These are phyloP conservation scores for Auricularia heimuer DNA, from an alignment of 768 basidiomycete genomes.

Conservation along the genomic window DNA sequence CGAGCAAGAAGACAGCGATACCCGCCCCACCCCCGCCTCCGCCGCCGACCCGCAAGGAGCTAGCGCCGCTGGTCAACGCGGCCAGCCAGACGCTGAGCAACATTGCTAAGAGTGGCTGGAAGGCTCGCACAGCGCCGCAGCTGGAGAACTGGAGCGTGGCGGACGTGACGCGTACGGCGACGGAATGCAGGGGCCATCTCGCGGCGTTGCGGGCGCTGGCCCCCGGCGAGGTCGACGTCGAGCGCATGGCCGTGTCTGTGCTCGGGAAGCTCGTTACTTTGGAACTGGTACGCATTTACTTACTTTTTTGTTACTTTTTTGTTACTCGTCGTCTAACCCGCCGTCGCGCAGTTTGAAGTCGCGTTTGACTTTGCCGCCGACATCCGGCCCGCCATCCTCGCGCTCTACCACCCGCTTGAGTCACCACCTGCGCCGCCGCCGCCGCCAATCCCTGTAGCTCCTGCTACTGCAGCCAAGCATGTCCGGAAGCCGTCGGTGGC, in stretches of 20 bases:
- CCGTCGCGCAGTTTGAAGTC: constrained; percentile 36
- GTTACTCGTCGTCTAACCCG: neutral
- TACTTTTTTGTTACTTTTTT: constrained; percentile 1
- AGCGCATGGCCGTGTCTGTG: constrained; percentile 61
- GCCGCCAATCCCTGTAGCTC: neutral
- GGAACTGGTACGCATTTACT: constrained; percentile 50
- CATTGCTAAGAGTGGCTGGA: constrained; percentile 53
- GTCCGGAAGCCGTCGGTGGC: neutral
- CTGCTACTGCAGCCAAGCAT: neutral
- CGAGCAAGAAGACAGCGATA: constrained; percentile 8
- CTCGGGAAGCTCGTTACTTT: constrained; percentile 56
- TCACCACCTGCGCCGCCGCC: neutral
- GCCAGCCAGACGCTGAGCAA: constrained; percentile 48
- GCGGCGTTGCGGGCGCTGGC: constrained; percentile 34
- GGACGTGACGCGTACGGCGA: neutral
- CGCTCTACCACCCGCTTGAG: constrained; percentile 10
- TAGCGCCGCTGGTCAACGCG: constrained; percentile 32
- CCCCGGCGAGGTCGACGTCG: constrained; percentile 50
- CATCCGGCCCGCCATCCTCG: constrained; percentile 29
- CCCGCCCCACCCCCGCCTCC: constrained; percentile 43
- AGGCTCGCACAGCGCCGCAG: constrained; percentile 25
- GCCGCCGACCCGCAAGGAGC: neutral
- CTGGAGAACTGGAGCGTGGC: constrained; percentile 4
- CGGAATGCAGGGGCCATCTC: constrained; percentile 29
- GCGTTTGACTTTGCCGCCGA: constrained; percentile 37